Evolutionary conservation across 768 basidiomycete species (phyloP).

Genomic region (Clitopilus hobsonii): DNA sequence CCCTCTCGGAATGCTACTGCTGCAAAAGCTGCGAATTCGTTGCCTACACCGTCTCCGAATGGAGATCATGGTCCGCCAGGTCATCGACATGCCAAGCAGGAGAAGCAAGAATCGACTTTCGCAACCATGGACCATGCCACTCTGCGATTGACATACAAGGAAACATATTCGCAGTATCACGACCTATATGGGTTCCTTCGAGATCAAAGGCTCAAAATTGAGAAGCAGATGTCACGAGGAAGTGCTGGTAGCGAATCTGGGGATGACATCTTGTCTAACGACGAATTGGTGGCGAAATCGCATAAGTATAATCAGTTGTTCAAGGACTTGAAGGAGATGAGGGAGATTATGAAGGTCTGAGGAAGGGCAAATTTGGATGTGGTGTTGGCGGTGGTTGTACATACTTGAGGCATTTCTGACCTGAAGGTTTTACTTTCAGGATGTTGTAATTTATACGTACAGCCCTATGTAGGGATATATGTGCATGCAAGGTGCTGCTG

Average conservation of each 20-base stretch:
- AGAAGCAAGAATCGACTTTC: constrained; percentile 25
- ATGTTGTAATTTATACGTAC: not conserved
- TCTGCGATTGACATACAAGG: constrained; percentile 49
- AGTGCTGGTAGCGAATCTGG: constrained; percentile 21
- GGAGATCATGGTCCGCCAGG: constrained; percentile 1
- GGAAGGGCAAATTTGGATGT: too few relatives aligned
- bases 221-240: constrained; percentile 41
- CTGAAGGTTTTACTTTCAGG: not conserved
- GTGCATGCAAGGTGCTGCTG: too few relatives aligned
- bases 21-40: constrained; percentile 10
- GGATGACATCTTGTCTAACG: constrained; percentile 20
- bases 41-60: constrained; percentile 23
- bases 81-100: not conserved
- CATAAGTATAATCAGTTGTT: not conserved
- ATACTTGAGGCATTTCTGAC: too few relatives aligned
- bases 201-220: constrained; percentile 46
- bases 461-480: too few relatives aligned
- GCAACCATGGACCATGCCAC: constrained; percentile 44
- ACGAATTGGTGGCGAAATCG: constrained; percentile 36
- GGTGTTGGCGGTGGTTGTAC: constrained; percentile 51
- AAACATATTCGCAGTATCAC: constrained; percentile 49
- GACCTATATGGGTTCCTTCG: constrained; percentile 39
- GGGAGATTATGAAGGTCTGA: not conserved
- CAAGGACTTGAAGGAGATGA: not conserved
- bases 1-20: constrained; percentile 15